Evolutionary conservation across 805 yeast species (phyloP), one percentile per base, ranked within the genome.

Genomic region (Candida piceae): DNA sequence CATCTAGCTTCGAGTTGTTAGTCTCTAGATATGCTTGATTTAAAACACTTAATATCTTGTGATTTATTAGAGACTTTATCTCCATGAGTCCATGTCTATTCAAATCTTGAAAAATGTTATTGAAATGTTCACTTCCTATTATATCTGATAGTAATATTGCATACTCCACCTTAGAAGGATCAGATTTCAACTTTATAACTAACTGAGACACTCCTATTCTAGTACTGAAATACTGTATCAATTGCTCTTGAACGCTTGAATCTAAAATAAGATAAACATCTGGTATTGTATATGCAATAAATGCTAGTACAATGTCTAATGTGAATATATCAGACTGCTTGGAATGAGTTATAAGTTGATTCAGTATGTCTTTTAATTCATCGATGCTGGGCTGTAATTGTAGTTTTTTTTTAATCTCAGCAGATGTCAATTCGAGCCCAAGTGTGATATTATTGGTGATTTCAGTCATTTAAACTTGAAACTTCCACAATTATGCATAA

Each of bases 181-280:
- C 29, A 5, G 41, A 9, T 26, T 41, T 45, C 10, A 39, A 10
- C 16, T 34, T 39, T 4, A 37, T 26, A 9, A 47, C 39, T 10
- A 53, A 27, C 15, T 52, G 57, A 4, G 53, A 49, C 3, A 58
- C 4, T 0, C 57, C 58, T 2, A 57, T 44, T 27, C 54, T 37
- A n/a, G 44, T 42, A 9, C 37, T 28, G n/a, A 57, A 31, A 9
- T 51, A 26, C 7, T 31, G 36, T 10, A 22, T 10, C 1, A 50
- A 18, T 1, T 19, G 16, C 1, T 16, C 7, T 20, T 43, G 35
- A 2, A 38, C 15, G 1, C 13, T 16, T 13, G 7, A 16, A 7
- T 26, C 29, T 6, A 15, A 6, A 6, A 26, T 5, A n/a, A 4
- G 9, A 15, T 26, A 26, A 15, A 49, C 40, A 6, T 50, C 45